Evolutionary conservation across 75 land plant species (phyloP), one percentile per base, ranked within the genome.

Genomic region (Pseudotsuga menziesii): DNA sequence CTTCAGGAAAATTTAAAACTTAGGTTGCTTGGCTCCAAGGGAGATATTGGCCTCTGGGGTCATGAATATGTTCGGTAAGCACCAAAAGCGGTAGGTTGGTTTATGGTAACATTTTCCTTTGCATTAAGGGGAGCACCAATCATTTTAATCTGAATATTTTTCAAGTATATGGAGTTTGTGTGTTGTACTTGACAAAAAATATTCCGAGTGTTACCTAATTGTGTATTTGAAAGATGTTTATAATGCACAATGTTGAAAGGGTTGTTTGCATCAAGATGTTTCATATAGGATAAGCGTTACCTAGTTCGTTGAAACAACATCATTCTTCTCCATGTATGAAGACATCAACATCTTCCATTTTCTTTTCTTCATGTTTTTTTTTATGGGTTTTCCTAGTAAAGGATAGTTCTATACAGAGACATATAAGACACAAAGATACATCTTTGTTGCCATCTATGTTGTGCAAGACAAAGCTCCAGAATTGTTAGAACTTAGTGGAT

Each of bases 31-130:
- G 98, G 98, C n/a, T 91, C 98, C 15, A 87, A 80, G 41, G 96
- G 93, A 32, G 98, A 95, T 69, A 89, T 95, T 77, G 98, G 98
- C 69, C 93, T 96, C 20, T 95, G 98, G 98, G 98, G 98, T 48
- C 98, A 95, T 87, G 98, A 95, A 78, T 95, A 95, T 87, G 96
- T 95, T 41, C 44, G 99, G 99, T 94, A 73, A 82, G 81, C 88
- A 88, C 78, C 78, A 89, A 57, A 95, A 91, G 77, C 87, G 99
- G 64, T 95, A 94, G 99, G 99, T 97, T 55, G 61, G 73, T 57
- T 61, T 69, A 41, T 41, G 11, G 12, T 9, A 69, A 36, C 72
- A 15, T 41, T 16, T 20, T n/a, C 13, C 11, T 76, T 77, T 39
- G 74, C 16, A 58, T 77, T 58, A 23, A 73, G 22, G 19, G 20